Evolutionary conservation across 106 monocot genomes (phyloP), one percentile per base, ranked within the genome.

Genomic region (Vanilla planifolia): DNA sequence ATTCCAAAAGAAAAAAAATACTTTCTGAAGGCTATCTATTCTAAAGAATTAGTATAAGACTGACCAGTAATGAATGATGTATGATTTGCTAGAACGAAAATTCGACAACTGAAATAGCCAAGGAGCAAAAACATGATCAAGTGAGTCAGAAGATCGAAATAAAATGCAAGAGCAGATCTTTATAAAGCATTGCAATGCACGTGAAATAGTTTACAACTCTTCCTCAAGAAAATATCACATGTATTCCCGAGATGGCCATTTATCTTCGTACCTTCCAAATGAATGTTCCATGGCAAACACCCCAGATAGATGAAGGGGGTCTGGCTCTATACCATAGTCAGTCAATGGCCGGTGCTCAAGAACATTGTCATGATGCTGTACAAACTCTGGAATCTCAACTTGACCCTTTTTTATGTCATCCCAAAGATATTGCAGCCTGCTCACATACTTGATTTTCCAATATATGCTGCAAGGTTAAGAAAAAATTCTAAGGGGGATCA

Each of bases 361-460:
- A 73, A 98, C 58, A 22, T 85, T 67, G 57, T 98, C 98, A 39
- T 98, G 92, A 16, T 13, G 39, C 27, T 58, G 67, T 44, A 98
- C 88, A 61, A 92, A 92, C 34, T 92, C 98, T 55, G 98, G 98
- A 51, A 98, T 92, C 44, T 98, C 98, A 21, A 92, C 85, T 48
- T 98, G 67, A 1, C 73, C 88, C 66, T 88, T 92, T 65, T 67
- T 84, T 61, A 98, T 82, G 39, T 85, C 76, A 3, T 88, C 92
- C 98, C 88, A 98, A 9, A 98, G 67, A 66, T 98, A 98, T 55
- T 98, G 86, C 47, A 92, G 29, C 11, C 98, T 59, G 62, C 98
- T 92, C 11, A 98, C 57, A 35, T 98, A 98, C 65, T 88, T 98
- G 65, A 98, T 98, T 79, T 98, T 98, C 98, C 91, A 92, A 67